Base-by-base conservation (phyloP, 148 eudicot species). In the Chenopodium formosanum region DNA sequence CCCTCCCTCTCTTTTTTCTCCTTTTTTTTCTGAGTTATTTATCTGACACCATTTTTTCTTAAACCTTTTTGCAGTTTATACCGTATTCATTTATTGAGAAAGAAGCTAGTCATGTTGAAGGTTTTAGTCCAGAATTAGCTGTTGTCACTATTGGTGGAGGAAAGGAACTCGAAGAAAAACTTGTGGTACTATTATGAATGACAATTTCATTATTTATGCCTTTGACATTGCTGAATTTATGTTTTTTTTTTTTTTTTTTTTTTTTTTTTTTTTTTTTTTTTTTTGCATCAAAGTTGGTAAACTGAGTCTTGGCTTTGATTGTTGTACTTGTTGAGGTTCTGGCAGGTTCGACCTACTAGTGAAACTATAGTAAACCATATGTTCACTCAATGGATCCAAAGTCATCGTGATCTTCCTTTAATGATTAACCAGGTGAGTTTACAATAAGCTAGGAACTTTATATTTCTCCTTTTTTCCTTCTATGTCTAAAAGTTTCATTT, bases 271-370 rank as follows among this genome's bases (percentile, higher is more conserved):
- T 0, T 23, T 56, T 47, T 22, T 1, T 34, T 79, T 7, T 23
- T 68, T 37, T 71, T 68, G 7, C 53, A 12, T 78, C 62, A 62
- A 82, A 46, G 44, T 60, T 83, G n/a, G 79, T 73, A 63, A 85
- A 85, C 91, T 88, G 89, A 90, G 89, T 88, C 84, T 85, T 87
- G 89, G 87, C 88, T 89, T 93, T 95, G 94, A 95, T 92, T 91
- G 85, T 84, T 94, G 90, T 89, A 86, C 90, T 90, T 88, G 82
- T 88, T 94, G 99, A 97, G 99, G 95, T 92, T 96, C 81, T 96
- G 98, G 90, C 97, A 97, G 99, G 99, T 97, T 80, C 88, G 99
- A 84, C 99, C 99, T 73, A 97, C 99, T 74, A 97, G 99, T 88
- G 99, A 97, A 94, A 97, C 99, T 80, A 97, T 97, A 78, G 99